phyloP scores from a whole-genome alignment of 2,329 filamentous ascomycete species.

The Curvularia hawaiiensis region DNA sequence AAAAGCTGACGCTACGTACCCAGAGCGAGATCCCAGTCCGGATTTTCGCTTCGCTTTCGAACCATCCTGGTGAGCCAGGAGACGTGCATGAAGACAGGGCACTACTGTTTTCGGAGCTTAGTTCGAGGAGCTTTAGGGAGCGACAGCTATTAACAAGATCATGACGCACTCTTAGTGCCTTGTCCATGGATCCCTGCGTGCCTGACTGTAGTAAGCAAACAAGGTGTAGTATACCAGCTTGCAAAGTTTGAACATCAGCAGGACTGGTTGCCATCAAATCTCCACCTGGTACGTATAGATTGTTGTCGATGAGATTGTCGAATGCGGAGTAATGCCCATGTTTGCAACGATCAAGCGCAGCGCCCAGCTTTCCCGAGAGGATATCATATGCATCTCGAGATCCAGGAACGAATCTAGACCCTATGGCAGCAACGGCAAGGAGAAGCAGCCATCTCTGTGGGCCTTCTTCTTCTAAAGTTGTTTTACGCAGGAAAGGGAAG shows the following conservation, averaged over 20 bases:
- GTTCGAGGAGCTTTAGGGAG: constrained; percentile 6
- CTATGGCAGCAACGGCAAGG: constrained; percentile 36
- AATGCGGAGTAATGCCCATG: not conserved
- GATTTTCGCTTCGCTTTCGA: constrained; percentile 4
- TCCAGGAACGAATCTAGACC: constrained; percentile 27
- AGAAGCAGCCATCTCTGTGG: constrained; percentile 25
- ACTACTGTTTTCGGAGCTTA: not conserved
- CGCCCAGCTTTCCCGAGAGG: not conserved
- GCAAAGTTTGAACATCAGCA: constrained; percentile 1
- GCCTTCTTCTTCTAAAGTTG: constrained; percentile 17
- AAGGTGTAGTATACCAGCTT: constrained; percentile 19
- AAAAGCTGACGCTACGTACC: not conserved
- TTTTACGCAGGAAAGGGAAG: constrained; percentile 37
- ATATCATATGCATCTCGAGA: not conserved
- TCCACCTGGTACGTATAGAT: not conserved
- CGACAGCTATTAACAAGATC: constrained; percentile 13
- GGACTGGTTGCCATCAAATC: not conserved
- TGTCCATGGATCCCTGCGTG: constrained; percentile 8
- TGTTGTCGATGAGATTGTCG: not conserved
- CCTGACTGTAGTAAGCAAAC: constrained; percentile 18
- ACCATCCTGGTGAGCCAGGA: not conserved
- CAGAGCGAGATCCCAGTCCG: constrained; percentile 17
- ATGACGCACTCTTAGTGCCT: constrained; percentile 4
- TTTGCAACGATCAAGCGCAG: constrained; percentile 3
- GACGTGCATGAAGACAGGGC: not conserved